These are phyloP conservation scores for Mantamonas sphyraenae DNA, from an alignment of 78 protist genomes.

Conservation along the genomic window DNA sequence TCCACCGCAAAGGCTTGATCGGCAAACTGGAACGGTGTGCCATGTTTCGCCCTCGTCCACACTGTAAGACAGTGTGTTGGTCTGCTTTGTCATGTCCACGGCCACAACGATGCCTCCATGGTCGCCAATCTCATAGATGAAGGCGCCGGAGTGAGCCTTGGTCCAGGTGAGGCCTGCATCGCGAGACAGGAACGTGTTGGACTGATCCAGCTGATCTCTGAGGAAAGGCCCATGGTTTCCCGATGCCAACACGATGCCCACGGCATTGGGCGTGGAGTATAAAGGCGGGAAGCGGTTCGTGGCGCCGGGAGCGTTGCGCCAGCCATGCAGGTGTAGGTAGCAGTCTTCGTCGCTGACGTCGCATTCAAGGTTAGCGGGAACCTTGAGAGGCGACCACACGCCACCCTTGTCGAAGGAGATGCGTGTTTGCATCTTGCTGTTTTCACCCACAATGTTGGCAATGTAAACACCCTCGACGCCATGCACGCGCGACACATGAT, in stretches of 20 bases:
- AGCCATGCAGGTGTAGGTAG: constrained; percentile 1
- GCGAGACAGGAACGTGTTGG: background rate
- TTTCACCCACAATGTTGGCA: background rate
- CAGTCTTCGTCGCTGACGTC: background rate
- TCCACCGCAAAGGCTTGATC: background rate
- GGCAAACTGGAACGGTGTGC: background rate
- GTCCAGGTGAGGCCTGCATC: background rate
- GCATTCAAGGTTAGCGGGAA: background rate
- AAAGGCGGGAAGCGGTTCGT: background rate
- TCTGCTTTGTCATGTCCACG: background rate
- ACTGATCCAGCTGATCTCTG: background rate
- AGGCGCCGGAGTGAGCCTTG: background rate
- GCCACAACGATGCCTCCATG: constrained; percentile 1
- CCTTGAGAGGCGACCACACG: background rate
- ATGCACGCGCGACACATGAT: background rate
- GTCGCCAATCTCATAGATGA: constrained; percentile 1
- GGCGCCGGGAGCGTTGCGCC: background rate
- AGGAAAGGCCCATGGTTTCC: background rate
- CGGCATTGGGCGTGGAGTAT: background rate
- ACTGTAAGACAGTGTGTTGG: background rate
- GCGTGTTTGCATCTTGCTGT: background rate
- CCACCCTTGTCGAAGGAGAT: constrained; percentile 1
- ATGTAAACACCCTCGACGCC: background rate
- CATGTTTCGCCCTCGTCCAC: no score
- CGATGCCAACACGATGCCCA: background rate